These are phyloP conservation scores for Primulina eburnea DNA, from an alignment of 257 asterid species.

Conservation along the genomic window DNA sequence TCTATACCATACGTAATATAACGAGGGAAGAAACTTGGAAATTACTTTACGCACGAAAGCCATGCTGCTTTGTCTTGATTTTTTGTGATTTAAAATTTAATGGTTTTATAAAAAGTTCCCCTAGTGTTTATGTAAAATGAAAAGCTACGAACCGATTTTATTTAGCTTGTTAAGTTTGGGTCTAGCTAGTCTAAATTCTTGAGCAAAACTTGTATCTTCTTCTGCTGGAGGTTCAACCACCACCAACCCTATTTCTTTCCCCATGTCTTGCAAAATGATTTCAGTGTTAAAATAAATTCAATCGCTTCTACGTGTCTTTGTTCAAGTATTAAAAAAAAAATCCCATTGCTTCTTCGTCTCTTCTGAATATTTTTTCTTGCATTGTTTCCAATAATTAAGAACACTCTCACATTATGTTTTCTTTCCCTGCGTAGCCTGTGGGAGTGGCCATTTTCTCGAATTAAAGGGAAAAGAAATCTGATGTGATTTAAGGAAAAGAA, in stretches of 20 bases:
- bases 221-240: conserved; percentile 71
- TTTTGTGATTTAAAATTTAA: neutral
- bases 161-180: conserved; percentile 18
- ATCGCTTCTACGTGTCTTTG: conserved; percentile 42
- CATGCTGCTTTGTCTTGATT: neutral
- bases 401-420: conserved; percentile 14
- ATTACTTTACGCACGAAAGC: neutral
- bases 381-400: neutral
- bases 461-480: neutral
- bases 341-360: conserved; percentile 9
- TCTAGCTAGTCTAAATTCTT: conserved; percentile 4
- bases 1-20: neutral
- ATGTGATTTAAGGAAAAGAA: neutral
- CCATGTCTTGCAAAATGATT: conserved; percentile 37
- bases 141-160: neutral
- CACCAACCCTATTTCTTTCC: conserved; percentile 47
- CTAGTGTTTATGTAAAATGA: neutral
- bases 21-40: neutral
- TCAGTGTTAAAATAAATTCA: conserved; percentile 34
- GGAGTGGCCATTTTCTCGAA: conserved; percentile 4
- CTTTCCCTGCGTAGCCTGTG: conserved; percentile 9
- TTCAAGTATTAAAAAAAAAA: conserved; percentile 33
- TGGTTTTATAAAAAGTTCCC: neutral
- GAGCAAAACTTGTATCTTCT: conserved; percentile 22
- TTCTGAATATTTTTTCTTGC: conserved; percentile 1